Conservation (phyloP, 257 asterid species). For the Vinca minor region DNA sequence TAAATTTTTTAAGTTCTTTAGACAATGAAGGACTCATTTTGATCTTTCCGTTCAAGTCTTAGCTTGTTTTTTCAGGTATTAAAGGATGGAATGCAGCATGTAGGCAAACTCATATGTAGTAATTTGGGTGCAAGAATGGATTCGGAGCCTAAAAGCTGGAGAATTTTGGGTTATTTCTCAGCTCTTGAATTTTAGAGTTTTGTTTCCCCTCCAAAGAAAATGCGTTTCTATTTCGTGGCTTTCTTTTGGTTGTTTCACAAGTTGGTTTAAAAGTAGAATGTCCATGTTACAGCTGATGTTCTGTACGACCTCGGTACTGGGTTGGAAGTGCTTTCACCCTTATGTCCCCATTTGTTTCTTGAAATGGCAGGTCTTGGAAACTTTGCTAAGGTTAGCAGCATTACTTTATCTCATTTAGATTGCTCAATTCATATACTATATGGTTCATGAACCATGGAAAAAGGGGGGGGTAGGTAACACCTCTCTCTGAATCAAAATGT, state of each 20-base stretch:
- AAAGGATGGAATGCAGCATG: slow-evolving; percentile 97
- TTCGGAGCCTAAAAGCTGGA: slow-evolving; percentile 95
- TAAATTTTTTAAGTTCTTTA: slow-evolving; percentile 27
- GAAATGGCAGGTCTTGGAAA: slow-evolving; percentile 98
- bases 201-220: neutral
- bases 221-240: no score
- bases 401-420: neutral
- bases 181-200: no score
- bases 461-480: neutral
- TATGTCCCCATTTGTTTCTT: slow-evolving; percentile 95
- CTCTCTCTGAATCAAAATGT: neutral
- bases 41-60: slow-evolving; percentile 8
- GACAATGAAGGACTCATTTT: slow-evolving; percentile 9
- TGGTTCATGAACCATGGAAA: neutral
- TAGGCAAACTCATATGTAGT: slow-evolving; percentile 89
- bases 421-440: neutral
- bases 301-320: slow-evolving; percentile 92
- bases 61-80: slow-evolving; percentile 50
- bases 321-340: slow-evolving; percentile 85
- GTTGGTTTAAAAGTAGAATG: slow-evolving; percentile 15
- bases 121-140: slow-evolving; percentile 97
- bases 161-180: slow-evolving; percentile 61
- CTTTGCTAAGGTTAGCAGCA: slow-evolving; percentile 67
- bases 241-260: slow-evolving; percentile 6
- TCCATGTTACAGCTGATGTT: slow-evolving; percentile 73